phyloP scores from a whole-genome alignment of 805 yeast genomes.

The Suhomyces canberraensis region DNA sequence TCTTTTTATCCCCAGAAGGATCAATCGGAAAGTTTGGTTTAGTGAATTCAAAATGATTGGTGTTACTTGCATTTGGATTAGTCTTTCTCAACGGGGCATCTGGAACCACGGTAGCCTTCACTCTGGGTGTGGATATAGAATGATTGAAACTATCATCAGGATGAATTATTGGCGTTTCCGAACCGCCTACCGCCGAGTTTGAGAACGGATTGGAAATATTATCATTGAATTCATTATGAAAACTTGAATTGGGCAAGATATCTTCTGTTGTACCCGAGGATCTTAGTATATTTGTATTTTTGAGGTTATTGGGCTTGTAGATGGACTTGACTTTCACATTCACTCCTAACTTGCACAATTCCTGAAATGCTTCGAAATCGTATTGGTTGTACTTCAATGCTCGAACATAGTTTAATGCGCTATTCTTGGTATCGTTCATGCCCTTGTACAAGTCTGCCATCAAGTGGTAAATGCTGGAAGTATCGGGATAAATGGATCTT shows the following conservation, averaged over 20 bases:
- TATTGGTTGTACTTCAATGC: constrained; percentile 75
- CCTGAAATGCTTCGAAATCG: constrained; percentile 83
- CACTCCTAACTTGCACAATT: constrained; percentile 69
- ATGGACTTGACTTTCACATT: constrained; percentile 58
- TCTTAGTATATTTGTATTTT: not conserved
- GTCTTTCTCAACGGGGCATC: constrained; percentile 39
- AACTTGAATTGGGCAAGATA: constrained; percentile 1
- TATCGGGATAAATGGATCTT: constrained; percentile 52
- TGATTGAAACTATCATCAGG: constrained; percentile 22
- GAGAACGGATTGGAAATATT: constrained; percentile 29
- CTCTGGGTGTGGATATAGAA: constrained; percentile 28
- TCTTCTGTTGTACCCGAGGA: not conserved
- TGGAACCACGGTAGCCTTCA: constrained; percentile 24
- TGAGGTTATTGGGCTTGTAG: constrained; percentile 29
- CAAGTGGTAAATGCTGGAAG: constrained; percentile 63
- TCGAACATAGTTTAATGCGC: constrained; percentile 63
- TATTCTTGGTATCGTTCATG: constrained; percentile 59
- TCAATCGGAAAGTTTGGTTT: constrained; percentile 27
- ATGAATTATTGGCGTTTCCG: constrained; percentile 15
- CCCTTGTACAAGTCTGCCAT: constrained; percentile 66
- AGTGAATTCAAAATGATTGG: constrained; percentile 25
- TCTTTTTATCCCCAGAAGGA: constrained; percentile 17
- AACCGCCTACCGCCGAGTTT: constrained; percentile 17
- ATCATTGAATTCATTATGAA: constrained; percentile 5
- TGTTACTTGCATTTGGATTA: constrained; percentile 15